Base-by-base conservation (phyloP, 768 basidiomycete genomes). In the Dictyophora rubrovolvata region DNA sequence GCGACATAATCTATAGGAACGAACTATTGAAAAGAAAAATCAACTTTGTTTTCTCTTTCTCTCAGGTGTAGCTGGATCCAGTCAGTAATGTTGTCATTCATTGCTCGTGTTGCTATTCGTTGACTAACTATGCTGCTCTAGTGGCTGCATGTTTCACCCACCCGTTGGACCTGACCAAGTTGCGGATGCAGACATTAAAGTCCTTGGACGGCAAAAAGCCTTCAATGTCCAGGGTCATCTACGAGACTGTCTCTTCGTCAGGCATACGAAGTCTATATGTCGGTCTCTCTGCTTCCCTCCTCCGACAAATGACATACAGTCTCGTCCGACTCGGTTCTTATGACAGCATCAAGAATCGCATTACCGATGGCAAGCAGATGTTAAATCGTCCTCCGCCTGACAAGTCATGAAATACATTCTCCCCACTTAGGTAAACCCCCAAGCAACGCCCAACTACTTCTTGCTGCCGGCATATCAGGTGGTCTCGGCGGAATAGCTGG, bases 271-370 rank as follows among this genome's bases (percentile, higher is more conserved):
- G 88, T 62, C 71, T 93, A 22, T 93, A 89, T 65, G 83, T 86
- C 11, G 92, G 92, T 21, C 77, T 93, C 35, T 83, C 85, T 5
- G 91, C 91, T 5, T 89, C 91, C 2, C 70, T 92, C 21, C 75
- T 93, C 69, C 80, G 92, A 54, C 92, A 94, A 72, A 92, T 93
- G 90, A 85, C 89, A 10, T 94, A 94, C 66, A 89, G 89, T 0
- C 81, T 93, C 50, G 88, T 91, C 55, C 83, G 92, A 34, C 73
- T 93, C 33, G 91, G 91, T 21, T 80, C 76, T 20, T 93, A 93
- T 66, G 92, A 94, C 66, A 81, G 83, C 54, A 76, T 88, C 68
- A 91, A 91, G 66, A 71, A 73, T 18, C 72, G 72, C 14, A 67
- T 89, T 52, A 35, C 59, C 54, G 54, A 60, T 46, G 59, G 59